Evolutionary conservation across 73 alveolate species (phyloP), one percentile per base, ranked within the genome.

Genomic region (Tetrahymena thermophila): DNA sequence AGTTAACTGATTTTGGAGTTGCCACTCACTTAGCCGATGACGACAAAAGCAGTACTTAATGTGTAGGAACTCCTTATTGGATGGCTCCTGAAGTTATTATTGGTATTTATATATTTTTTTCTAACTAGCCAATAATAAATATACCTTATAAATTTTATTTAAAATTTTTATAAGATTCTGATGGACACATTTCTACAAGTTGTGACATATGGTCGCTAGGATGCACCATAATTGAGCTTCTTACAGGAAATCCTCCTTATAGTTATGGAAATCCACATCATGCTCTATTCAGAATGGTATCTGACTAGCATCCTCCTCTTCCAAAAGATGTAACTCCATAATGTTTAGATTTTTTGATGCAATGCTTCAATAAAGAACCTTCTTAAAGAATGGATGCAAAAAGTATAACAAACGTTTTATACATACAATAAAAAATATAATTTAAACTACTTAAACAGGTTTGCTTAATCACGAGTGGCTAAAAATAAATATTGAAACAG

Each of bases 191-290:
- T 28, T 98, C 99, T 2, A 97, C 98, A 28, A 96, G 99, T 23
- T 98, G 99, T 93, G 99, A 99, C 96, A 99, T 99, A 16, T 99
- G 99, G 99, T 97, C 99, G 11, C 96, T 99, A 89, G 99, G 99
- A 25, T 98, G 99, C 96, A 99, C 99, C 14, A 99, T 99, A 23
- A 97, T 99, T 31, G 99, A 99, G 95, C 97, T 99, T 31, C 94
- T 98, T 58, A 99, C 99, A 25, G 99, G 99, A 3, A 97, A 98
- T 28, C 99, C 99, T 31, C 99, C 99, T 25, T 98, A 98, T 94
- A 97, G 94, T 94, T 99, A 99, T 95, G 95, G 97, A 50, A 97
- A 96, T 50, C 98, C 99, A 17, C 95, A 97, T 97, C 96, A 99
- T 25, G 99, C 99, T 7, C 94, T 98, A 98, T 96, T 97, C 85